Evolutionary conservation across 352 stramenopile genomes (phyloP).

Genomic region (Phytopythium boreale): DNA sequence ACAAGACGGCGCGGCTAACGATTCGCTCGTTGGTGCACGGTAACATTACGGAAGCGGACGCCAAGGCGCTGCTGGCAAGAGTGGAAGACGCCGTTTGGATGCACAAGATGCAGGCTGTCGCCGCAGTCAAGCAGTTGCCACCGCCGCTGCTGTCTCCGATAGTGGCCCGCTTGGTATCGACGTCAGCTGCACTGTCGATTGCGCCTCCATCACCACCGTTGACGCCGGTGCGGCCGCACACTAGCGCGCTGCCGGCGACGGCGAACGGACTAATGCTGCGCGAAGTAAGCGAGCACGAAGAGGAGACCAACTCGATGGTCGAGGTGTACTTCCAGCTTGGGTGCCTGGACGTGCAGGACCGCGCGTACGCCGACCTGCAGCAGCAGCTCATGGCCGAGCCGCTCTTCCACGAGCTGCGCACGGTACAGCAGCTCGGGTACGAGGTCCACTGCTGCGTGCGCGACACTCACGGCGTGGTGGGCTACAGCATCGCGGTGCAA

Average conservation of each 20-base stretch:
- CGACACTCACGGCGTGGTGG: slow-evolving; percentile 73
- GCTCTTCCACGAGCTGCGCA: slow-evolving; percentile 80
- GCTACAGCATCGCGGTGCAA: slow-evolving; percentile 66
- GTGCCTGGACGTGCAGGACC: slow-evolving; percentile 34
- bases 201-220: slow-evolving; percentile 11
- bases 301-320: slow-evolving; percentile 77
- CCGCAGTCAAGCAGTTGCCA: not conserved
- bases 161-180: not conserved
- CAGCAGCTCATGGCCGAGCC: slow-evolving; percentile 80
- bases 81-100: slow-evolving; percentile 24
- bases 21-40: slow-evolving; percentile 49
- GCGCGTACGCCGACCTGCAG: slow-evolving; percentile 67
- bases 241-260: slow-evolving; percentile 46
- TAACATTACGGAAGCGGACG: slow-evolving; percentile 43
- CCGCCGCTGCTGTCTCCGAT: not conserved
- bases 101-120: not conserved
- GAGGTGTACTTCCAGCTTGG: slow-evolving; percentile 87
- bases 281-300: slow-evolving; percentile 54
- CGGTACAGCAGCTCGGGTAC: slow-evolving; percentile 81
- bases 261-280: slow-evolving; percentile 56
- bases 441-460: slow-evolving; percentile 72
- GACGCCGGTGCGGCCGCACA: slow-evolving; percentile 36
- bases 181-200: not conserved
- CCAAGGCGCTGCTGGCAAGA: slow-evolving; percentile 28
- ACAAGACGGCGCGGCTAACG: slow-evolving; percentile 10